Base-by-base conservation (phyloP, 345 rosid genomes). In the Corchorus capsularis region DNA sequence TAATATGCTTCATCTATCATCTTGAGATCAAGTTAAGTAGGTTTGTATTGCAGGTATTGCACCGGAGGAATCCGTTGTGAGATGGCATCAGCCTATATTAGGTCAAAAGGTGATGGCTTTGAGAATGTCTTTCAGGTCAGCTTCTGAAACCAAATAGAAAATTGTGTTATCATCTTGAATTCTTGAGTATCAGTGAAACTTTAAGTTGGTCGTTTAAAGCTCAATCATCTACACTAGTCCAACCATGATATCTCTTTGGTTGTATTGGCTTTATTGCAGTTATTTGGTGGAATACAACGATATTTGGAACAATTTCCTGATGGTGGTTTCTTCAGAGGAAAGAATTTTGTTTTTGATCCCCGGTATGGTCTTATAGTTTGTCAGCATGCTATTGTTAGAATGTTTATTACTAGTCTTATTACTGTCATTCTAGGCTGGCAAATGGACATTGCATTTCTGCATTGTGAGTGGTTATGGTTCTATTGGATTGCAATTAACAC, bases 21-120 rank as follows among this genome's bases (percentile, higher is more conserved):
- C 53, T 17, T 27, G 49, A 59, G 0, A 60, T 73, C 20, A 9
- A 61, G 46, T 54, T 35, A 47, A 47, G 27, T 32, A 46, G 55
- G 15, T 20, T 73, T 47, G 2, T 17, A 4, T 39, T 49, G 34
- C 71, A 93, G 99, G 99, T 96, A 93, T 83, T 96, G 99, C 85
- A 93, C 99, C 19, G 98, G 97, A 59, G 99, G 99, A 70, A 95
- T 95, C 79, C 86, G 99, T 79, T 95, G 99, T 87, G 99, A 95
- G 91, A 92, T 93, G 94, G 99, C 98, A 34, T 96, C 96, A 17
- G 97, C 99, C 17, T 96, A 93, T 83, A 87, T 93, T 57, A 87
- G 87, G 85, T 90, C 93, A 52, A 96, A 95, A 87, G 99, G 98
- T 75, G 73, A 79, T 34, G 94, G 97, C 53, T 92, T 96, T 89